Conservation (phyloP, 1,139 yeast genomes). For the Yamadazyma membranifaciens region DNA sequence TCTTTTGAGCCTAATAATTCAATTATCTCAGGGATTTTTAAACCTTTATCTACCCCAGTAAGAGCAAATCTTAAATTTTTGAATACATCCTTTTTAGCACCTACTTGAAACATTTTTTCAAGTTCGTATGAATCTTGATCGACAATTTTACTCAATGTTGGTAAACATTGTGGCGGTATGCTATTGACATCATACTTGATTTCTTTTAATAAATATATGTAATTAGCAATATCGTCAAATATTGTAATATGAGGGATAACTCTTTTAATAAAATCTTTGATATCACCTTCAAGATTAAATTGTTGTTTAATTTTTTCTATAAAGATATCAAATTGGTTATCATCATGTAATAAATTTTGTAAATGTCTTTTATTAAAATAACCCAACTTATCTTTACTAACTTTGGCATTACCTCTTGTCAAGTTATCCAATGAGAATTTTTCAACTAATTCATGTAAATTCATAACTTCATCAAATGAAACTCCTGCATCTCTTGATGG, state of each 20-base stretch:
- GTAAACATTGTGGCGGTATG: slow-evolving; percentile 9
- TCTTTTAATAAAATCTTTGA: slow-evolving; percentile 20
- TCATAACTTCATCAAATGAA: slow-evolving; percentile 59
- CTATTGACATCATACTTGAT: slow-evolving; percentile 7
- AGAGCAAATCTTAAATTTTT: slow-evolving; percentile 67
- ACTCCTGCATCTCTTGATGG: slow-evolving; percentile 60
- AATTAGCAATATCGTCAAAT: slow-evolving; percentile 48
- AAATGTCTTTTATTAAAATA: slow-evolving; percentile 72
- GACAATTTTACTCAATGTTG: slow-evolving; percentile 8
- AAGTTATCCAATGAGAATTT: slow-evolving; percentile 60
- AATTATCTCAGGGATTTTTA: slow-evolving; percentile 60
- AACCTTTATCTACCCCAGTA: slow-evolving; percentile 73
- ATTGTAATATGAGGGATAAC: slow-evolving; percentile 44
- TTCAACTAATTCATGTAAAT: slow-evolving; percentile 50
- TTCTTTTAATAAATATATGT: slow-evolving; percentile 48
- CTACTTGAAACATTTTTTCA: slow-evolving; percentile 14
- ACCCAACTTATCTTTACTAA: slow-evolving; percentile 69
- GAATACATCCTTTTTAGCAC: slow-evolving; percentile 51
- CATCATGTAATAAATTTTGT: slow-evolving; percentile 17
- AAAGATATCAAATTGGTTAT: slow-evolving; percentile 27
- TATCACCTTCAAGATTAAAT: slow-evolving; percentile 3
- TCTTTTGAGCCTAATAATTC: slow-evolving; percentile 55
- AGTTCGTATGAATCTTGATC: slow-evolving; percentile 13
- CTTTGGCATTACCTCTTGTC: slow-evolving; percentile 93
- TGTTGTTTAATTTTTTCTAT: slow-evolving; percentile 18